Conservation (phyloP, 2,329 filamentous ascomycete genomes). For the Phialophora chinensis region DNA sequence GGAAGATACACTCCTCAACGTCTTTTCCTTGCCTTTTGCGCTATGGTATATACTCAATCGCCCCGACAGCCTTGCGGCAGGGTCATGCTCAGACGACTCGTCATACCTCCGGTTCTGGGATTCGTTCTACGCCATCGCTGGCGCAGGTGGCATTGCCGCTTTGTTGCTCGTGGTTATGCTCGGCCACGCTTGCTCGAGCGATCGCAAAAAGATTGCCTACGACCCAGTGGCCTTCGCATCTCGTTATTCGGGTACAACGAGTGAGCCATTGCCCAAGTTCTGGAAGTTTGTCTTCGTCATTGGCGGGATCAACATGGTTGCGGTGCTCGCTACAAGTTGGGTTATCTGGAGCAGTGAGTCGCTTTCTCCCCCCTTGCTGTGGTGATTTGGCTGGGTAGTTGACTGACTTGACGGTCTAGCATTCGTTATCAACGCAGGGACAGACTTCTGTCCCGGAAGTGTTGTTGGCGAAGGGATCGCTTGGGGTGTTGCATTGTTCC, state of each 20-base stretch:
- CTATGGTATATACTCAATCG: slow-evolving; percentile 14
- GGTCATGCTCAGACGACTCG: slow-evolving; percentile 1
- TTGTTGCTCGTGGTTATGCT: slow-evolving; percentile 8
- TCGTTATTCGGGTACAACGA: neutral
- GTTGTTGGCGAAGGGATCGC: slow-evolving; percentile 10
- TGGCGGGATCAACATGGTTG: slow-evolving; percentile 11
- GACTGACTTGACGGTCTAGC: neutral
- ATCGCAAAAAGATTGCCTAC: slow-evolving; percentile 1
- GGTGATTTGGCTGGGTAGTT: neutral
- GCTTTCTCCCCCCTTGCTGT: neutral
- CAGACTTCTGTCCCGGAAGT: slow-evolving; percentile 15
- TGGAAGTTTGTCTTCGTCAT: slow-evolving; percentile 11
- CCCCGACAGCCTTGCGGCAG: slow-evolving; percentile 1
- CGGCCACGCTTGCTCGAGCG: slow-evolving; percentile 9
- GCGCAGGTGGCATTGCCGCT: neutral
- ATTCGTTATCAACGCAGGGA: slow-evolving; percentile 10
- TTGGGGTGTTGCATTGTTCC: slow-evolving; percentile 13
- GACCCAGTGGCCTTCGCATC: neutral
- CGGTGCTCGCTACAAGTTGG: slow-evolving; percentile 6
- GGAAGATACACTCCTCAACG: slow-evolving; percentile 12
- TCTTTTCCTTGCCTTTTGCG: slow-evolving; percentile 9
- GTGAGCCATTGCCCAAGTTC: slow-evolving; percentile 3
- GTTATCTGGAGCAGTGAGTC: slow-evolving; percentile 17
- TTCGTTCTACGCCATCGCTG: slow-evolving; percentile 15
- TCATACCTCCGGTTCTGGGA: slow-evolving; percentile 13